A percentile compares a stretch with the other conserved stretches of the same genome.
phyloP scores from a whole-genome alignment of 2,329 filamentous ascomycete genomes.

The Grosmannia serpens region DNA sequence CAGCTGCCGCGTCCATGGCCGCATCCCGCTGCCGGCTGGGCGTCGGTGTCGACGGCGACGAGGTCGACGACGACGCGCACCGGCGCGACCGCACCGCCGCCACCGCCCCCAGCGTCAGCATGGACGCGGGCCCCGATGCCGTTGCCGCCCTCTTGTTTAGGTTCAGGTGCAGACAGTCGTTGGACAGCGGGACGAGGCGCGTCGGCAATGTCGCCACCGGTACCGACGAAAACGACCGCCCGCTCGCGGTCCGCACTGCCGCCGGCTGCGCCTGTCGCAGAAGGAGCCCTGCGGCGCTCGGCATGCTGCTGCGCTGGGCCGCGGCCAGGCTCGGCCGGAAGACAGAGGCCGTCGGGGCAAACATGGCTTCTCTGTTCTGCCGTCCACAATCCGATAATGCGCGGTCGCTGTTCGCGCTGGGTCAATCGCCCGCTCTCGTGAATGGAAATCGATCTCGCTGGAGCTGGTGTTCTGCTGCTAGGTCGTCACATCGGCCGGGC shows the following conservation, averaged over 20 bases:
- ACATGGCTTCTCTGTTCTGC: constrained; percentile 1
- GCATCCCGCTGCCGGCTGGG: constrained; percentile 5
- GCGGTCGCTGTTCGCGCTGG: neutral
- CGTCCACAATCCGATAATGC: neutral
- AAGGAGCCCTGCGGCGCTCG: neutral
- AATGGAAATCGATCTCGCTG: neutral
- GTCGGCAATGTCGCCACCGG: neutral
- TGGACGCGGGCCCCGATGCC: neutral
- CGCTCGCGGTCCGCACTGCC: neutral
- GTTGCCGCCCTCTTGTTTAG: neutral
- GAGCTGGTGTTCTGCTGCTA: neutral
- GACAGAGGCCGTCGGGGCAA: constrained; percentile 7
- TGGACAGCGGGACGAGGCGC: neutral
- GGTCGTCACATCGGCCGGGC: neutral
- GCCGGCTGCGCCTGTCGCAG: neutral
- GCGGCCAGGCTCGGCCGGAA: constrained; percentile 3
- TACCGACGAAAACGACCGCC: neutral
- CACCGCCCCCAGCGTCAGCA: neutral
- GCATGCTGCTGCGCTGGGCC: neutral
- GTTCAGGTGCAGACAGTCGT: neutral
- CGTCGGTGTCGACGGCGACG: neutral
- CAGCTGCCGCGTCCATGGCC: constrained; percentile 12
- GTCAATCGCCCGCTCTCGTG: neutral
- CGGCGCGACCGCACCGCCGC: neutral
- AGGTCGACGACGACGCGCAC: neutral